Evolutionary conservation across 164 flowering plant genomes (phyloP).

Genomic region (Pachysandra terminalis): DNA sequence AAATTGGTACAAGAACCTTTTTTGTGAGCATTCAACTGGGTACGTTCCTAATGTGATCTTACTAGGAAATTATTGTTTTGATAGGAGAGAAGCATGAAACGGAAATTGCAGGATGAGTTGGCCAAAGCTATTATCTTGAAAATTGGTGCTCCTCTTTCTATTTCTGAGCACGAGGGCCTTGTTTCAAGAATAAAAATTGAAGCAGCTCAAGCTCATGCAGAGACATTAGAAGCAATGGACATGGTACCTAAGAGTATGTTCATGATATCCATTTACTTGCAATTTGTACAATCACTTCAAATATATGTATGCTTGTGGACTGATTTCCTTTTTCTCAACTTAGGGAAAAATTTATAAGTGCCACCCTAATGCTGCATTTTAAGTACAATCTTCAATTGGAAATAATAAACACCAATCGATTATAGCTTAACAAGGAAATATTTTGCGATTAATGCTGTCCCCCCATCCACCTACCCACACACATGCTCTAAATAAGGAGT

Average conservation of each 20-base stretch:
- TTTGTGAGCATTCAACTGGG: background rate
- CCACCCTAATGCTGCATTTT: too few species aligned
- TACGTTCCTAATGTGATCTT: background rate
- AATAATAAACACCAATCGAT: too few species aligned
- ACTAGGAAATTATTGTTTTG: conserved; percentile 6
- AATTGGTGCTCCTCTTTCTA: conserved; percentile 48
- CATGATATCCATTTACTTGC: background rate
- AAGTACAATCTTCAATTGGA: too few species aligned
- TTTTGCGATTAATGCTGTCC: too few species aligned
- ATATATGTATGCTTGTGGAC: background rate
- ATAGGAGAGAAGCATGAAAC: conserved; percentile 55
- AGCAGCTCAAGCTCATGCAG: conserved; percentile 48
- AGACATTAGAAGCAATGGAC: conserved; percentile 43
- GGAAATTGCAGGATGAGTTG: conserved; percentile 54
- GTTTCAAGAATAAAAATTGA: conserved; percentile 50
- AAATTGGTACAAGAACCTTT: background rate
- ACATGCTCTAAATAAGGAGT: too few species aligned
- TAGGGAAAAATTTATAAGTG: too few species aligned
- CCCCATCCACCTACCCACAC: too few species aligned
- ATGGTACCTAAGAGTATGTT: conserved; percentile 48
- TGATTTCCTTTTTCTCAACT: too few species aligned
- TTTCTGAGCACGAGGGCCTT: conserved; percentile 56
- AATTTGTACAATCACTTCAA: too few species aligned
- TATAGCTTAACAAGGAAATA: too few species aligned
- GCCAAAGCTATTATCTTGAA: conserved; percentile 47